Evolutionary conservation across 2,329 filamentous ascomycete species (phyloP).

Genomic region (Dactylellina drechsleri): DNA sequence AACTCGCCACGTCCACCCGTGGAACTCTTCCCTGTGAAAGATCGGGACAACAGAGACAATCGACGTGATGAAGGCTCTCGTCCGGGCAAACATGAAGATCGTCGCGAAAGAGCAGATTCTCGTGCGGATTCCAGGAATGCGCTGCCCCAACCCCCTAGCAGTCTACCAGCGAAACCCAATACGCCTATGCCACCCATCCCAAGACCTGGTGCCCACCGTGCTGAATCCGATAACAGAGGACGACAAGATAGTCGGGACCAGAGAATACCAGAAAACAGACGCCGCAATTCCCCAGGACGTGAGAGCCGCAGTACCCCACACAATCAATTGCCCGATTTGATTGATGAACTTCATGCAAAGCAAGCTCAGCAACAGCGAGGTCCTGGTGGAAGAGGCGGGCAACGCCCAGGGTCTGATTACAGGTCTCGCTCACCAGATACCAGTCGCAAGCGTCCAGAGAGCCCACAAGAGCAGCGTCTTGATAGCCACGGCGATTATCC

Average conservation of each 20-base stretch:
- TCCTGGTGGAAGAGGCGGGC: constrained; percentile 29
- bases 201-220: constrained; percentile 38
- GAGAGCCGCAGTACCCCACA: constrained; percentile 25
- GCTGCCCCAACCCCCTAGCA: constrained; percentile 49
- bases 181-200: constrained; percentile 49
- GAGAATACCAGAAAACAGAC: constrained; percentile 18
- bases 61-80: constrained; percentile 35
- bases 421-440: constrained; percentile 52
- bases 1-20: constrained; percentile 35
- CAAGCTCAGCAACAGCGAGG: constrained; percentile 30
- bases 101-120: constrained; percentile 46
- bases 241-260: constrained; percentile 36
- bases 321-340: constrained; percentile 44
- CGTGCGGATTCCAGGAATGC: constrained; percentile 32
- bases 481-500: constrained; percentile 53
- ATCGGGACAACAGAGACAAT: constrained; percentile 24
- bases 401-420: constrained; percentile 51
- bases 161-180: constrained; percentile 50
- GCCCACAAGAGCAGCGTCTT: constrained; percentile 50
- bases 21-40: constrained; percentile 42
- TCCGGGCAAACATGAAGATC: constrained; percentile 42
- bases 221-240: constrained; percentile 39
- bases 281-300: constrained; percentile 34
- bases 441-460: constrained; percentile 54
- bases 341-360: constrained; percentile 51